These are phyloP conservation scores for Botrytis cinerea DNA, from an alignment of 2,329 filamentous ascomycete genomes.

Conservation along the genomic window DNA sequence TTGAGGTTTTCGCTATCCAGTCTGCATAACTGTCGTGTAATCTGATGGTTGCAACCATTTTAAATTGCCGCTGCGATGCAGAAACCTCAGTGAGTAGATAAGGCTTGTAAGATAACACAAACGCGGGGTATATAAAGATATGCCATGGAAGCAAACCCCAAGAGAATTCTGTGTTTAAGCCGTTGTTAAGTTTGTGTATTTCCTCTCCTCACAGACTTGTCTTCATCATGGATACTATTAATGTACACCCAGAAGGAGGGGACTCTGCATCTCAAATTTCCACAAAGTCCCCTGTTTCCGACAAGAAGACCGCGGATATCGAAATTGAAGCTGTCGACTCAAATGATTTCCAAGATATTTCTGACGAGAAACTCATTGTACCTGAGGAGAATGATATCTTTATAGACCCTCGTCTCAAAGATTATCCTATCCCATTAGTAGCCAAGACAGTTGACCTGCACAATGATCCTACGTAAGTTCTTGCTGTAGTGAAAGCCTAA, in stretches of 20 bases:
- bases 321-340: slow-evolving; percentile 14
- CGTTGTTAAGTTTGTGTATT: neutral
- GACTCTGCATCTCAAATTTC: neutral
- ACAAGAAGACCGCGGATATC: slow-evolving; percentile 9
- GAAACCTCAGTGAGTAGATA: neutral
- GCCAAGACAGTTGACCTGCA: slow-evolving; percentile 42
- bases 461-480: slow-evolving; percentile 39
- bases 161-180: neutral
- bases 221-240: slow-evolving; percentile 9
- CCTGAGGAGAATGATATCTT: slow-evolving; percentile 39
- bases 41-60: neutral
- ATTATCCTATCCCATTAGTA: slow-evolving; percentile 42
- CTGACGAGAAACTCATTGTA: slow-evolving; percentile 30
- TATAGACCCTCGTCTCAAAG: slow-evolving; percentile 41
- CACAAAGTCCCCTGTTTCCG: neutral
- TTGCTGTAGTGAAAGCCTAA: neutral
- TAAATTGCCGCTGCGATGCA: neutral
- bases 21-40: neutral
- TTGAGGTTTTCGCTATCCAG: neutral
- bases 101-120: neutral
- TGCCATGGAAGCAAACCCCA: neutral
- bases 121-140: neutral
- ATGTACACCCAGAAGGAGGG: neutral
- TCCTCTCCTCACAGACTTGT: neutral
- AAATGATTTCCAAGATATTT: slow-evolving; percentile 9